phyloP scores from a whole-genome alignment of 2,329 filamentous ascomycete genomes.

The Endoconidiophora polonica region DNA sequence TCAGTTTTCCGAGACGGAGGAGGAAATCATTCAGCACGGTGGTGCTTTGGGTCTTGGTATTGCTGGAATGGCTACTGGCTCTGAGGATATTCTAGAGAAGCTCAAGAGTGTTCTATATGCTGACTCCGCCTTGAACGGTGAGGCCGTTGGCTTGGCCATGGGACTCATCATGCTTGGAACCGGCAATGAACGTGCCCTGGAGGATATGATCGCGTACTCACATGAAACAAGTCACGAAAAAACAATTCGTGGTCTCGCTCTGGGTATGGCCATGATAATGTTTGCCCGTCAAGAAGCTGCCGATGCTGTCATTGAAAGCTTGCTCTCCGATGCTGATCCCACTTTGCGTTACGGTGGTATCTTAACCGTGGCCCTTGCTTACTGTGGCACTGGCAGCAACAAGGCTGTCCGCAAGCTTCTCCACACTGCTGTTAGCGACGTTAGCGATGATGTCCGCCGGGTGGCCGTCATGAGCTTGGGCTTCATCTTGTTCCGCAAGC shows the following conservation, averaged over 20 bases:
- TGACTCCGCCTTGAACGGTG: constrained; percentile 90
- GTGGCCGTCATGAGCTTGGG: constrained; percentile 95
- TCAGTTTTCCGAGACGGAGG: constrained; percentile 58
- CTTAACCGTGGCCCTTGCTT: constrained; percentile 94
- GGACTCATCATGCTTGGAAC: constrained; percentile 96
- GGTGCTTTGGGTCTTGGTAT: constrained; percentile 90
- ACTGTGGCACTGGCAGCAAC: constrained; percentile 95
- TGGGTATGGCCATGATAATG: constrained; percentile 98
- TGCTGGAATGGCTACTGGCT: constrained; percentile 91
- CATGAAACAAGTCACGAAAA: constrained; percentile 98
- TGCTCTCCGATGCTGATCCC: constrained; percentile 85
- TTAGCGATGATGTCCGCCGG: constrained; percentile 90
- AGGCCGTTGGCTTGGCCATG: constrained; percentile 91
- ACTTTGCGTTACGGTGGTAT: constrained; percentile 93
- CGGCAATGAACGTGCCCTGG: constrained; percentile 82
- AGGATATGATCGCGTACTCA: constrained; percentile 95
- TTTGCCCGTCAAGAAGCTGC: constrained; percentile 89
- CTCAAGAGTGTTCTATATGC: constrained; percentile 78
- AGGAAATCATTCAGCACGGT: constrained; percentile 93
- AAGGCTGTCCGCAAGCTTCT: constrained; percentile 93
- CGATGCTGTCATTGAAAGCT: constrained; percentile 83
- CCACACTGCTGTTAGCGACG: constrained; percentile 92
- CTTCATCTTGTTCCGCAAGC: constrained; percentile 96
- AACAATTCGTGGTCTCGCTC: constrained; percentile 84
- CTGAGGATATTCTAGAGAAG: constrained; percentile 78